phyloP scores from a whole-genome alignment of 2,329 filamentous ascomycete genomes.

The Orbilia ellipsospora region DNA sequence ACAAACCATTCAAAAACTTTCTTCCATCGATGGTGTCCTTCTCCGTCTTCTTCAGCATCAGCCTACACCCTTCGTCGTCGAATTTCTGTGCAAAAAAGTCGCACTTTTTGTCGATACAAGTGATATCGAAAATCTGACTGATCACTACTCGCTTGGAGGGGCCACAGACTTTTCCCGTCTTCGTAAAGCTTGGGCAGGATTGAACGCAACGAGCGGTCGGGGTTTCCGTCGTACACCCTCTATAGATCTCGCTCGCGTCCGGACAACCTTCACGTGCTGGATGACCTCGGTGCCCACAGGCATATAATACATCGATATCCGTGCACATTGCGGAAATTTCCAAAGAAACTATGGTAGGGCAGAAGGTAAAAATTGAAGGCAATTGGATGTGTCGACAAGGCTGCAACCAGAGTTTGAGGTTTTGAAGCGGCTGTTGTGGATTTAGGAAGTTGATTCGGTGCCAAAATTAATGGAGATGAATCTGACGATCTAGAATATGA shows the following conservation, averaged over 20 bases:
- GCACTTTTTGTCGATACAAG: constrained; percentile 17
- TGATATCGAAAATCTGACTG: constrained; percentile 18
- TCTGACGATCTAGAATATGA: no score
- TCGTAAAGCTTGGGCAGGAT: constrained; percentile 4
- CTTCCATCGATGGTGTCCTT: not conserved
- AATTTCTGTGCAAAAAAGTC: not conserved
- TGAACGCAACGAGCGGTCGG: constrained; percentile 28
- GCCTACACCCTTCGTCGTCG: constrained; percentile 18
- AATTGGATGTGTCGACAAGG: not conserved
- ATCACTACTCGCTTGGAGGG: constrained; percentile 20
- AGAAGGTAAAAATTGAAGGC: not conserved
- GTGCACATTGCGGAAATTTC: constrained; percentile 27
- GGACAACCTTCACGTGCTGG: constrained; percentile 7
- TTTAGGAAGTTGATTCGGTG: no score
- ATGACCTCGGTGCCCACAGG: constrained; percentile 31
- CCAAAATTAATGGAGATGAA: no score
- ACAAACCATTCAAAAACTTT: constrained; percentile 9
- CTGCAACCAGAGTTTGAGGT: no score
- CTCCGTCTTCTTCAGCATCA: constrained; percentile 14
- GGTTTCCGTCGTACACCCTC: not conserved
- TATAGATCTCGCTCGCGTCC: constrained; percentile 7
- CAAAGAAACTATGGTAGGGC: not conserved
- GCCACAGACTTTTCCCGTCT: constrained; percentile 6
- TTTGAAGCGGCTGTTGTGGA: no score
- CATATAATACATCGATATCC: constrained; percentile 40